phyloP scores from a whole-genome alignment of 2,329 filamentous ascomycete genomes.

The Ascochyta clinopodiicola region DNA sequence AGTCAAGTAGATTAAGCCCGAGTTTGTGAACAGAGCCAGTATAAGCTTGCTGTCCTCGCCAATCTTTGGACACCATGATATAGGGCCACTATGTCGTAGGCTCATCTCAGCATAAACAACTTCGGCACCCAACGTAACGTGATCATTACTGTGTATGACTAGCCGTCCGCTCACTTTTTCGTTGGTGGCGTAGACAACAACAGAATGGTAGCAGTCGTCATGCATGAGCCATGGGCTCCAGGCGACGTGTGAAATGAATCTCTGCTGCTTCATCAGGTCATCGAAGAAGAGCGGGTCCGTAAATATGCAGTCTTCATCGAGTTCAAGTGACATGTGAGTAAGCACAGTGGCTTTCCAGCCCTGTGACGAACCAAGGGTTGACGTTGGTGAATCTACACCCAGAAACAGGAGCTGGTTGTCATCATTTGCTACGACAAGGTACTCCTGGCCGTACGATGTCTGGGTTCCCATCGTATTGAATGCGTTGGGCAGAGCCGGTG shows the following conservation, averaged over 20 bases:
- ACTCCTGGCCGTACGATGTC: slow-evolving; percentile 34
- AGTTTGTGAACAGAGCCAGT: slow-evolving; percentile 42
- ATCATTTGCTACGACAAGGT: slow-evolving; percentile 51
- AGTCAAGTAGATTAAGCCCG: slow-evolving; percentile 35
- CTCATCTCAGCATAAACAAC: slow-evolving; percentile 30
- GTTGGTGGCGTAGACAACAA: slow-evolving; percentile 48
- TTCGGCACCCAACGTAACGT: slow-evolving; percentile 31
- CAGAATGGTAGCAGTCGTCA: slow-evolving; percentile 29
- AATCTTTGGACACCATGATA: slow-evolving; percentile 38
- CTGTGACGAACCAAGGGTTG: slow-evolving; percentile 31
- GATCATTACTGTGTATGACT: slow-evolving; percentile 23
- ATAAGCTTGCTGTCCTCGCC: slow-evolving; percentile 24
- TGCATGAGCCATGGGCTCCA: slow-evolving; percentile 50
- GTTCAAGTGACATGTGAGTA: slow-evolving; percentile 30
- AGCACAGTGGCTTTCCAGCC: slow-evolving; percentile 41
- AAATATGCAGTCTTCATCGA: slow-evolving; percentile 18
- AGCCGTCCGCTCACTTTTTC: slow-evolving; percentile 36
- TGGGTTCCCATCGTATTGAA: slow-evolving; percentile 33
- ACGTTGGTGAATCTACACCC: slow-evolving; percentile 48
- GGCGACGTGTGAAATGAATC: slow-evolving; percentile 44
- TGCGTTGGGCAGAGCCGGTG: slow-evolving; percentile 30
- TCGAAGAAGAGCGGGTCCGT: slow-evolving; percentile 35
- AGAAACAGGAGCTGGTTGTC: slow-evolving; percentile 50
- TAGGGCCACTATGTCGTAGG: slow-evolving; percentile 33
- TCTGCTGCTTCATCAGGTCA: slow-evolving; percentile 40